Conservation (phyloP, 768 basidiomycete genomes). For the Suillus subalutaceus region DNA sequence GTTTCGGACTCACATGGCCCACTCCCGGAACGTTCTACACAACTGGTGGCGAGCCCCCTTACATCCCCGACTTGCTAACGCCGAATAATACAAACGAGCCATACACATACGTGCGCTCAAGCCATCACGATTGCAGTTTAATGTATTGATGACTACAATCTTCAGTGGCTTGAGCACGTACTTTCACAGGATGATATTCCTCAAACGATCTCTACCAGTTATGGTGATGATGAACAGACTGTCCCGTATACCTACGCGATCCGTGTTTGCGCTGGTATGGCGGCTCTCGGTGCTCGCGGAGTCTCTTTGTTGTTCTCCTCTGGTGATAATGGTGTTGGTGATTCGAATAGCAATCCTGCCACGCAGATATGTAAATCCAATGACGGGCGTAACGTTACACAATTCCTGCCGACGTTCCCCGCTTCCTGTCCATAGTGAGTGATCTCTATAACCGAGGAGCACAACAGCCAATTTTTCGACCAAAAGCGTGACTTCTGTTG, state of each 20-base stretch:
- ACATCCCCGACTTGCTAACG: slow-evolving; percentile 47
- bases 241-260: slow-evolving; percentile 60
- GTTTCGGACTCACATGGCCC: slow-evolving; percentile 66
- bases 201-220: slow-evolving; percentile 70
- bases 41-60: slow-evolving; percentile 64
- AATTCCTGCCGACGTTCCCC: slow-evolving; percentile 65
- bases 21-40: slow-evolving; percentile 62
- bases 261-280: slow-evolving; percentile 62
- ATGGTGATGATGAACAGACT: slow-evolving; percentile 76
- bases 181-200: slow-evolving; percentile 47
- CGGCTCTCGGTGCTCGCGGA: slow-evolving; percentile 68
- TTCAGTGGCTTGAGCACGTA: slow-evolving; percentile 65
- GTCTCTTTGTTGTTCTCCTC: slow-evolving; percentile 67
- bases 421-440: slow-evolving; percentile 59
- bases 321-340: slow-evolving; percentile 66
- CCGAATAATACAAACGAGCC: slow-evolving; percentile 52
- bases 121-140: background rate
- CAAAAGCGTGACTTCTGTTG: slow-evolving; percentile 73
- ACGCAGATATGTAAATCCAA: slow-evolving; percentile 52
- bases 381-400: slow-evolving; percentile 53
- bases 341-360: slow-evolving; percentile 27
- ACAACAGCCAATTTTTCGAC: background rate
- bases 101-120: slow-evolving; percentile 41
- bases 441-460: background rate
- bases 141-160: background rate